Conservation (phyloP, 1,284 basidiomycete species). For the Ceratobasidium papillatum region DNA sequence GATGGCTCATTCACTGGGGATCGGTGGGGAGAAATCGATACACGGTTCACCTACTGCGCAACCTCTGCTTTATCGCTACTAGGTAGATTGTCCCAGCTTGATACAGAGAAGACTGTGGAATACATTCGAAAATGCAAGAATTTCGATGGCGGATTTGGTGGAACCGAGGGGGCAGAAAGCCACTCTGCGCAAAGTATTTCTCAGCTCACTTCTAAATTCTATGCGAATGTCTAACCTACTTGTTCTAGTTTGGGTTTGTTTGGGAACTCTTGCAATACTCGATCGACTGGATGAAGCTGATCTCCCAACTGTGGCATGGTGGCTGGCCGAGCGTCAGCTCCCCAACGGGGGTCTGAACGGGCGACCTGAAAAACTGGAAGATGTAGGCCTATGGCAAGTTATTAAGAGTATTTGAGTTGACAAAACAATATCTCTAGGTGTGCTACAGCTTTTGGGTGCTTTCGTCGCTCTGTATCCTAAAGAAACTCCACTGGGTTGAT, state of each 20-base stretch:
- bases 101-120: conserved; percentile 70
- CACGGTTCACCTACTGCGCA: conserved; percentile 90
- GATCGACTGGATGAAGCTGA: conserved; percentile 83
- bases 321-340: conserved; percentile 93
- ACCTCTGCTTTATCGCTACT: conserved; percentile 85
- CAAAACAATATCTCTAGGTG: conserved; percentile 62
- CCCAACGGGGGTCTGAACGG: conserved; percentile 95
- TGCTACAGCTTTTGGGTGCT: conserved; percentile 99
- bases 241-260: conserved; percentile 84
- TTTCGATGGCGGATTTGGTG: conserved; percentile 96
- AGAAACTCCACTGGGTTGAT: conserved; percentile 91
- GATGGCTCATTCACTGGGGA: conserved; percentile 94
- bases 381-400: conserved; percentile 64
- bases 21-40: conserved; percentile 88
- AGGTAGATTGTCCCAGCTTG: conserved; percentile 68
- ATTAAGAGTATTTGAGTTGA: not conserved
- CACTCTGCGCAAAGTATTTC: conserved; percentile 86
- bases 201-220: not conserved
- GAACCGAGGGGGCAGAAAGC: conserved; percentile 83
- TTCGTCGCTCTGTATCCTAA: conserved; percentile 85
- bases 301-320: conserved; percentile 80
- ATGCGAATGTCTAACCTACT: not conserved
- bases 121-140: conserved; percentile 86
- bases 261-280: conserved; percentile 87
- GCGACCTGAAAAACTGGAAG: conserved; percentile 96